phyloP scores from a whole-genome alignment of 345 rosid genomes.

The Euclidium syriacum region DNA sequence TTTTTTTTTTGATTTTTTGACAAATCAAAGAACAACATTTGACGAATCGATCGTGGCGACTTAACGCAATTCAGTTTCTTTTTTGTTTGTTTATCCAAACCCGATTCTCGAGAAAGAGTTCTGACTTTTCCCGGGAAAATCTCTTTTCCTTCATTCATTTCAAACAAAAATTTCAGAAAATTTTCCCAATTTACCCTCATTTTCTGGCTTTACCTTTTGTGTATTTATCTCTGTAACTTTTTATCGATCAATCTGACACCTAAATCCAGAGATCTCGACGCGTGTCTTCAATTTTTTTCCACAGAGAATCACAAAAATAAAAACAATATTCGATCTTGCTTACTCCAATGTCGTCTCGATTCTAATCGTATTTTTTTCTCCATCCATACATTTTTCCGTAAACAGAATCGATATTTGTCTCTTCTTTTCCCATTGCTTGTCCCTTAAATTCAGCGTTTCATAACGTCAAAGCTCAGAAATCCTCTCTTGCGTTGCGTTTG shows the following conservation, averaged over 20 bases:
- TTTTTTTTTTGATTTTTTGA: too few relatives aligned
- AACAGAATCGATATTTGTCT: slow-evolving; percentile 7
- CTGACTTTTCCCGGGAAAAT: slow-evolving; percentile 28
- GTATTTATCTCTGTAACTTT: neutral
- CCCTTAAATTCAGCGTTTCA: slow-evolving; percentile 51
- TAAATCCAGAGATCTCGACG: neutral
- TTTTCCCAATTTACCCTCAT: neutral
- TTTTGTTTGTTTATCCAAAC: neutral
- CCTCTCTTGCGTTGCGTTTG: slow-evolving; percentile 18
- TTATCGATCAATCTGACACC: neutral
- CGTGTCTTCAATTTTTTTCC: slow-evolving; percentile 5
- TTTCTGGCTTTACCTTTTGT: slow-evolving; percentile 10
- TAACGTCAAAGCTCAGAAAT: slow-evolving; percentile 48
- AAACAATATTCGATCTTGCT: slow-evolving; percentile 29
- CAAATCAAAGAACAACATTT: neutral
- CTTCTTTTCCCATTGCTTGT: slow-evolving; percentile 13
- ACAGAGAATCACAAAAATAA: neutral
- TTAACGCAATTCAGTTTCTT: neutral
- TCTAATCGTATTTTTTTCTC: slow-evolving; percentile 7
- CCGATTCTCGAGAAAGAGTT: slow-evolving; percentile 4
- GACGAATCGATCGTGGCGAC: neutral
- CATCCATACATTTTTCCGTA: neutral
- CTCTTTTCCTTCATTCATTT: neutral
- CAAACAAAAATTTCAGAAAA: neutral
- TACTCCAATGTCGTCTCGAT: slow-evolving; percentile 4